Conservation (phyloP, 1,139 yeast species). For the Suhomyces kunorum region DNA sequence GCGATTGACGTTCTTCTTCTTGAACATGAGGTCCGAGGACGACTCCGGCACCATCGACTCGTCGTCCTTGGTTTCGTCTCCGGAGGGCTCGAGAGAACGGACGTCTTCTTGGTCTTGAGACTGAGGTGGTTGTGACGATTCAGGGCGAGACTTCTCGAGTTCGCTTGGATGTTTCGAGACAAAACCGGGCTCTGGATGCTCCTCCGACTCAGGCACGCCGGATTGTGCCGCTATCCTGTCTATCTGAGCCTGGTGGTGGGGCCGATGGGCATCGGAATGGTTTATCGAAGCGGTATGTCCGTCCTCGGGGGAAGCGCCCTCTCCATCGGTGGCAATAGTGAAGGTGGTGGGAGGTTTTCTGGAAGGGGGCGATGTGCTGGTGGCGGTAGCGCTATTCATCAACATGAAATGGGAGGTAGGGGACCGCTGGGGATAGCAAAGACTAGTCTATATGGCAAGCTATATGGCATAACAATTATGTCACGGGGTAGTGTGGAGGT, state of each 20-base stretch:
- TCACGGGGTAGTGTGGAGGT: slow-evolving; percentile 14
- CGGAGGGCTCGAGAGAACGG: not conserved
- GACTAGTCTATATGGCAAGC: too few relatives aligned
- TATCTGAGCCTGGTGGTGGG: too few relatives aligned
- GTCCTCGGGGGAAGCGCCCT: slow-evolving; percentile 2
- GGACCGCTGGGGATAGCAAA: too few relatives aligned
- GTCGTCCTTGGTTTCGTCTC: slow-evolving; percentile 9
- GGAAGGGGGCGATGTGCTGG: slow-evolving; percentile 6
- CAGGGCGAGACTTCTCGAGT: not conserved
- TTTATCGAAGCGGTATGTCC: not conserved
- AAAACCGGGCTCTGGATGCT: not conserved
- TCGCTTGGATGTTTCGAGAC: not conserved
- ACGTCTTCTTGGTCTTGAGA: not conserved
- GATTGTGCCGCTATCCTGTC: too few relatives aligned
- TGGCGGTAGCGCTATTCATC: slow-evolving; percentile 8
- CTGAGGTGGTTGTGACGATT: not conserved
- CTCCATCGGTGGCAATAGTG: slow-evolving; percentile 10
- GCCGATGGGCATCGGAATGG: slow-evolving; percentile 1
- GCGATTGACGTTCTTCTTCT: slow-evolving; percentile 53
- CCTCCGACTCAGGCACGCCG: not conserved
- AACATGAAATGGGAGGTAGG: not conserved
- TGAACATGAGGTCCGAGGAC: slow-evolving; percentile 42
- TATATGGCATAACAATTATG: not conserved
- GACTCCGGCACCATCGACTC: slow-evolving; percentile 8
- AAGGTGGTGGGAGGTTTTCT: slow-evolving; percentile 12